These are phyloP conservation scores for Eleusine indica DNA, from an alignment of 176 grass and related monocot species.

Conservation along the genomic window DNA sequence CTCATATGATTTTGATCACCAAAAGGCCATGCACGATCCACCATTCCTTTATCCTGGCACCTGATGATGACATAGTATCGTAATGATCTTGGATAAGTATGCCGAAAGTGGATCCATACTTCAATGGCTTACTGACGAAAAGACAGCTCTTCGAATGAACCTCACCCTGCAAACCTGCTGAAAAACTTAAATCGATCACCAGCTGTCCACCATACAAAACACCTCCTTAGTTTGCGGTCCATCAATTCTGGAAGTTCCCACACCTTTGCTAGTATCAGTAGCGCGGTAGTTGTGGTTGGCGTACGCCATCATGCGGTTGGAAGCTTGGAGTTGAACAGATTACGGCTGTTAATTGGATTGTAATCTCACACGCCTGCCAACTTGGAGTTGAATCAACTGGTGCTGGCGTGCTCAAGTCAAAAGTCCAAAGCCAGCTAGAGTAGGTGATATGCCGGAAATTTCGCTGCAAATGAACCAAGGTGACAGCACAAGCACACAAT, in stretches of 20 bases:
- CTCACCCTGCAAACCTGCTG: background rate
- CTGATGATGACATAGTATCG: background rate
- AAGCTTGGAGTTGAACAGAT: background rate
- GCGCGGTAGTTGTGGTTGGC: slow-evolving; percentile 39
- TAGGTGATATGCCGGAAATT: slow-evolving; percentile 7
- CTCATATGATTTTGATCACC: background rate
- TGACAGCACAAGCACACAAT: background rate
- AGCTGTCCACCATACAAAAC: background rate
- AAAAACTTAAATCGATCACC: background rate
- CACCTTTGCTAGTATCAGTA: background rate
- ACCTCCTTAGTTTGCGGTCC: background rate
- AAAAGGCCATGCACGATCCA: background rate
- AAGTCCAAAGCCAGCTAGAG: background rate
- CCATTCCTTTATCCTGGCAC: background rate
- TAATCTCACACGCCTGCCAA: background rate
- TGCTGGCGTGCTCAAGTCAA: slow-evolving; percentile 15
- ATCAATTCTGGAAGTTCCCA: background rate
- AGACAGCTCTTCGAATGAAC: background rate
- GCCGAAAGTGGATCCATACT: background rate
- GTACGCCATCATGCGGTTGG: background rate
- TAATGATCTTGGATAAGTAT: slow-evolving; percentile 3
- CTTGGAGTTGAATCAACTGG: slow-evolving; percentile 2
- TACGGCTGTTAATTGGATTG: background rate
- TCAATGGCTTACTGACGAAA: background rate
- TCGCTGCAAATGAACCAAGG: background rate